Base-by-base conservation (phyloP, 768 basidiomycete genomes). In the Botryobasidium botryosum region DNA sequence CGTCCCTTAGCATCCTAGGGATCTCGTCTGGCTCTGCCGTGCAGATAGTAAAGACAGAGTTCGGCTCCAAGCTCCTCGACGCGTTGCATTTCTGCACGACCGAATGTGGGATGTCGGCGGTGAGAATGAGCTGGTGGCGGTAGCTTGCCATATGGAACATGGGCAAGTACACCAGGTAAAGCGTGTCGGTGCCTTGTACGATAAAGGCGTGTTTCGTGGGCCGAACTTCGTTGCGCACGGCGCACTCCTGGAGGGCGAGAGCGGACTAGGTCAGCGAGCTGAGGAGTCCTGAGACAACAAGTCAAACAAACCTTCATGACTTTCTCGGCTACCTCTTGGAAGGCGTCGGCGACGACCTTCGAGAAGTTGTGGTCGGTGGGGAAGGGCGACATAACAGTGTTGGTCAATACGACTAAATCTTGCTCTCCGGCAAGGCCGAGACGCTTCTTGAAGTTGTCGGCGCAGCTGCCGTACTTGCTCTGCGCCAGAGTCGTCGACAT, bases 351-450 rank as follows among this genome's bases (percentile, higher is more conserved):
- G 18, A 70, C 45, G 7, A 23, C 20, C 12, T 21, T 10, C 12
- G 42, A 36, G n/a, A 49, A 40, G 21, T 36, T 35, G n/a, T n/a
- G 15, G 5, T 10, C 23, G 8, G 43, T 35, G 12, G 55, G 56
- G 52, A 66, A 69, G 2, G 67, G 67, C 6, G 64, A 64, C 63
- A 65, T 67, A 17, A 60, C 57, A 17, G 65, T 62, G 35, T 63
- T 67, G 27, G 54, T 49, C 20, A 68, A 53, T 6, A 60, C 56
- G 36, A 55, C 62, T 1, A 70, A 55, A 36, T 65, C 61, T 38
- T 61, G 52, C 31, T 56, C 49, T 20, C 52, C 51, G n/a, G 43
- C 44, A 3, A 62, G 50, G 8, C 62, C 62, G 21, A 65, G 51
- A 3, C 68, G 61, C 31, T 52, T 43, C 56, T 68, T 67, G 56